These are phyloP conservation scores for Coemansia aciculifera DNA, from an alignment of 192 early-diverging fungal genomes.

Conservation along the genomic window DNA sequence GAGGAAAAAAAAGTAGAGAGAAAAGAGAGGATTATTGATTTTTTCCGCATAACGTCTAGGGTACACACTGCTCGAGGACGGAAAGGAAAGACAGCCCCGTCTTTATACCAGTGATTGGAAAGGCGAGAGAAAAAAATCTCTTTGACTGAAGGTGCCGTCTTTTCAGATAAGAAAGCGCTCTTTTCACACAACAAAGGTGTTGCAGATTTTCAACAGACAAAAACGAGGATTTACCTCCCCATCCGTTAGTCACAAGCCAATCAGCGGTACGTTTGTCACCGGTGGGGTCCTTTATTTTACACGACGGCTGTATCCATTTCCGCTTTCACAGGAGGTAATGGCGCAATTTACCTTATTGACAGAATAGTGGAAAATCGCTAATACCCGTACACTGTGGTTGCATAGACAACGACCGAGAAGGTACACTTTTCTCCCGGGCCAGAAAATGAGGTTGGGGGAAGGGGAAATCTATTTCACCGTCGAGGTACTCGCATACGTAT, in stretches of 20 bases:
- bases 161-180: neutral
- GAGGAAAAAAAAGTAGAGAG: neutral
- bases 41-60: slow-evolving; percentile 30
- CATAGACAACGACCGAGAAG: neutral
- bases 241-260: slow-evolving; percentile 8
- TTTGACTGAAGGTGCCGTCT: neutral
- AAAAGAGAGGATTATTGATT: too few species aligned
- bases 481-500: neutral
- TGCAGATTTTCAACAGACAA: neutral
- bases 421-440: slow-evolving; percentile 1
- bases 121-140: too few species aligned
- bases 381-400: neutral
- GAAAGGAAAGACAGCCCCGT: neutral
- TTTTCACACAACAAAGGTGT: neutral
- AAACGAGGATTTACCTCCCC: neutral
- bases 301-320: neutral
- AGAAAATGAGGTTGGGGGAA: neutral
- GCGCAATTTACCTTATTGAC: neutral
- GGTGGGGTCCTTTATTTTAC: neutral
- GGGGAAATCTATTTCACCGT: neutral
- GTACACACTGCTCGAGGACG: slow-evolving; percentile 13
- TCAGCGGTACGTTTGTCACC: slow-evolving; percentile 4
- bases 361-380: neutral
- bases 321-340: neutral
- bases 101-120: neutral